phyloP scores from a whole-genome alignment of 2,329 filamentous ascomycete genomes.

The Pezicula neosporulosa region DNA sequence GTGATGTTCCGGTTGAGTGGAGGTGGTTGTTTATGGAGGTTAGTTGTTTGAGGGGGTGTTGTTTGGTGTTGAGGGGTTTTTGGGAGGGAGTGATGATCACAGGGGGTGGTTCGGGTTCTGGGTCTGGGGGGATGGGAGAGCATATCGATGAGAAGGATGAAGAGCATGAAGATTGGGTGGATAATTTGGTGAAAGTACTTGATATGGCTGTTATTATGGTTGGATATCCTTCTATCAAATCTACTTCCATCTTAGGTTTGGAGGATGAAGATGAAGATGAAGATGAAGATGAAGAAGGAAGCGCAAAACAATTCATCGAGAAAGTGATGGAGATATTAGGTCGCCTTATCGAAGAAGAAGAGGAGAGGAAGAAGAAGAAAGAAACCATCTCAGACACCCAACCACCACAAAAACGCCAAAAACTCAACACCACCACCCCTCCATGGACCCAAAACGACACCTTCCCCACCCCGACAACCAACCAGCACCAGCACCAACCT shows the following conservation, averaged over 20 bases:
- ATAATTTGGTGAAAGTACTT: constrained; percentile 24
- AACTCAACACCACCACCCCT: background rate
- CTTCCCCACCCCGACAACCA: constrained; percentile 1
- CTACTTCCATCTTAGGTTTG: background rate
- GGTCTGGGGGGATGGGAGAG: too few species aligned
- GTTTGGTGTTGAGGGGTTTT: constrained; percentile 21
- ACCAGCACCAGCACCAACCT: too few species aligned
- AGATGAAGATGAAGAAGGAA: background rate
- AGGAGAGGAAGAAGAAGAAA: background rate
- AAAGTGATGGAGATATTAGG: constrained; percentile 66
- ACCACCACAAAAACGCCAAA: constrained; percentile 17
- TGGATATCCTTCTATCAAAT: constrained; percentile 7
- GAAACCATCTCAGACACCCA: background rate
- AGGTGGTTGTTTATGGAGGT: constrained; percentile 68
- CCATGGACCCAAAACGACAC: background rate
- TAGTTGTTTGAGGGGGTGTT: constrained; percentile 58
- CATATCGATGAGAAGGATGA: background rate
- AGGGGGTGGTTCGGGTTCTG: background rate
- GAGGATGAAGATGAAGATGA: background rate
- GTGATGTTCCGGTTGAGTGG: constrained; percentile 65
- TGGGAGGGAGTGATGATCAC: background rate
- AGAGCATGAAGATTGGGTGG: constrained; percentile 7
- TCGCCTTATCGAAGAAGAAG: constrained; percentile 25
- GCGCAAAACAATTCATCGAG: constrained; percentile 36
- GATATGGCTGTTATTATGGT: constrained; percentile 31